Conservation (phyloP, 768 basidiomycete species). For the Tulasnella sp. region DNA sequence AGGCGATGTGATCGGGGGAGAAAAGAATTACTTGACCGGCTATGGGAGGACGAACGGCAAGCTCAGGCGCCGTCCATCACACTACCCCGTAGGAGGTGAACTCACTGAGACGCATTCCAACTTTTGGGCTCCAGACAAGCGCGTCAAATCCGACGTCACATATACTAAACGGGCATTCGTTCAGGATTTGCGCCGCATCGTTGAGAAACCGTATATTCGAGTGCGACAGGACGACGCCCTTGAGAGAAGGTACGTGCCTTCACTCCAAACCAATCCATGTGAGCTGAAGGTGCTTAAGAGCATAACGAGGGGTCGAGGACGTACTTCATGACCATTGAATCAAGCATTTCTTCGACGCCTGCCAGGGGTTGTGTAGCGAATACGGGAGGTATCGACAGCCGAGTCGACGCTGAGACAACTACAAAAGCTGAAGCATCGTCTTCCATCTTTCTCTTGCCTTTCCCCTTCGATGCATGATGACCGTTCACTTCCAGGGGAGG, state of each 20-base stretch:
- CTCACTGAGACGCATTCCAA: constrained; percentile 74
- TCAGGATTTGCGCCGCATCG: constrained; percentile 57
- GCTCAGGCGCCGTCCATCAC: background rate
- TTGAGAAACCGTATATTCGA: constrained; percentile 64
- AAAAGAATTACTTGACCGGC: constrained; percentile 82
- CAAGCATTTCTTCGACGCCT: constrained; percentile 83
- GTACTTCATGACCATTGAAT: constrained; percentile 93
- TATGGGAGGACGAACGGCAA: constrained; percentile 28
- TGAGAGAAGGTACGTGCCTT: constrained; percentile 82
- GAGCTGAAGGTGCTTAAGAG: background rate
- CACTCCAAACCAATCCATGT: background rate
- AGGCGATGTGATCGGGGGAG: constrained; percentile 85
- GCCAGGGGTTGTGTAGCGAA: constrained; percentile 63
- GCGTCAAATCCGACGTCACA: constrained; percentile 72
- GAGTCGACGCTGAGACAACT: constrained; percentile 54
- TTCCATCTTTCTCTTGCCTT: constrained; percentile 34
- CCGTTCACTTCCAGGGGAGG: background rate
- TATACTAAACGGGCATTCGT: constrained; percentile 79
- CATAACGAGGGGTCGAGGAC: constrained; percentile 24
- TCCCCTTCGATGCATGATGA: constrained; percentile 24
- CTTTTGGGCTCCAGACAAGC: constrained; percentile 77
- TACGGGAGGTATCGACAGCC: constrained; percentile 70
- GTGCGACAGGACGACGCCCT: constrained; percentile 81
- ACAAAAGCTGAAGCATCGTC: constrained; percentile 43
- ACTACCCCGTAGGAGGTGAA: constrained; percentile 10